Conservation (phyloP, 257 asterid species). For the Verbena officinalis region DNA sequence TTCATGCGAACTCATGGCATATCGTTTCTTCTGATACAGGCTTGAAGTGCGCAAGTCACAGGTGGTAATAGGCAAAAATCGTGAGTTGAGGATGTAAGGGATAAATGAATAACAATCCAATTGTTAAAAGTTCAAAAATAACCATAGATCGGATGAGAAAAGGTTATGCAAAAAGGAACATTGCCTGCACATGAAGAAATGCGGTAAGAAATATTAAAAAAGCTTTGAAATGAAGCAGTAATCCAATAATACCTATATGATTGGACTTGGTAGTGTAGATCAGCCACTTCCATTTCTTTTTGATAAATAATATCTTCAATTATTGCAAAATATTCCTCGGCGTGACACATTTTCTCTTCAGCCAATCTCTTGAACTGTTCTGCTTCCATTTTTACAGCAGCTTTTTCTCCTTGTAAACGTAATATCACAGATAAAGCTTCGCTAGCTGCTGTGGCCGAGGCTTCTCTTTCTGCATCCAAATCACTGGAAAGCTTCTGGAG, state of each 20-base stretch:
- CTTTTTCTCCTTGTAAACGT: slow-evolving; percentile 90
- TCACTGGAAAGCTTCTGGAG: slow-evolving; percentile 80
- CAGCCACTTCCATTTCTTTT: slow-evolving; percentile 89
- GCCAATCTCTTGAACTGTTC: slow-evolving; percentile 88
- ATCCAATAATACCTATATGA: slow-evolving; percentile 38
- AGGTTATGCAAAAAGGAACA: no score
- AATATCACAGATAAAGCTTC: slow-evolving; percentile 80
- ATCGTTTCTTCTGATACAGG: no score
- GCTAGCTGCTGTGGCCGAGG: slow-evolving; percentile 80
- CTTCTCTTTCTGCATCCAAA: slow-evolving; percentile 88
- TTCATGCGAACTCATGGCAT: no score
- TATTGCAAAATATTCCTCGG: slow-evolving; percentile 77
- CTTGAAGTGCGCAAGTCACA: no score
- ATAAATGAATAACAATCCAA: no score
- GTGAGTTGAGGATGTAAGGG: no score
- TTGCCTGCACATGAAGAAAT: no score
- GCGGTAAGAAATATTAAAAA: no score
- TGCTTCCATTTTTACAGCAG: slow-evolving; percentile 84
- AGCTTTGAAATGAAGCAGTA: no score
- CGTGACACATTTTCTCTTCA: slow-evolving; percentile 84
- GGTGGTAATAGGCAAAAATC: no score
- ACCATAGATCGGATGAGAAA: no score
- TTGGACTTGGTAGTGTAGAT: slow-evolving; percentile 78
- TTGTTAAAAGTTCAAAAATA: no score
- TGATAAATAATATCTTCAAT: slow-evolving; percentile 80